Conservation (phyloP, 2,329 filamentous ascomycete genomes). For the Alternaria panax region DNA sequence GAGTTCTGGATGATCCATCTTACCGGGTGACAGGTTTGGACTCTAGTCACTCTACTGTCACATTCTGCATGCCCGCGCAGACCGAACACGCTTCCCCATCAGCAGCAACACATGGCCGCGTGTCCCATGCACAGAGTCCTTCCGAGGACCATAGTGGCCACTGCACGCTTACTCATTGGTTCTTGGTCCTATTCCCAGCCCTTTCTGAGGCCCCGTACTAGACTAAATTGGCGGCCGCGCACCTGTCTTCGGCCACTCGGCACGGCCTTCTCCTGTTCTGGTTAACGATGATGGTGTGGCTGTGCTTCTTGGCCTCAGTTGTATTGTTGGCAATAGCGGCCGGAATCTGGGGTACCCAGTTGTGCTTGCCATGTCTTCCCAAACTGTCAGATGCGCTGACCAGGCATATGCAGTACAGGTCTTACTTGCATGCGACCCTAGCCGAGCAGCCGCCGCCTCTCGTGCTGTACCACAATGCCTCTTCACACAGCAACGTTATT, state of each 20-base stretch:
- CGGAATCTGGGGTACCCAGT: slow-evolving; percentile 16
- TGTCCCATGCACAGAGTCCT: slow-evolving; percentile 14
- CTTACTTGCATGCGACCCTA: slow-evolving; percentile 6
- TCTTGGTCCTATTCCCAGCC: slow-evolving; percentile 23
- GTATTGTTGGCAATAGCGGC: slow-evolving; percentile 9
- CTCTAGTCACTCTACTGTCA: not conserved
- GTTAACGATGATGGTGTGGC: slow-evolving; percentile 31
- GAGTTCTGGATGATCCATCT: slow-evolving; percentile 2
- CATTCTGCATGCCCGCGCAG: not conserved
- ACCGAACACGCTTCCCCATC: not conserved
- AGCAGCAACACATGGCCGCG: not conserved
- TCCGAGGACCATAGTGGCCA: slow-evolving; percentile 17
- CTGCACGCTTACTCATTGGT: slow-evolving; percentile 27
- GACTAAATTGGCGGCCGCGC: slow-evolving; percentile 28
- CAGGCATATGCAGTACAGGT: slow-evolving; percentile 1
- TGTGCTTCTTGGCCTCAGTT: slow-evolving; percentile 28
- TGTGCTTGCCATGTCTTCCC: not conserved
- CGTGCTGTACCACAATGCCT: not conserved
- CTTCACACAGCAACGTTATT: not conserved
- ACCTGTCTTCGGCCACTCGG: slow-evolving; percentile 24
- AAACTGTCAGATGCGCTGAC: slow-evolving; percentile 8
- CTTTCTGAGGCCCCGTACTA: slow-evolving; percentile 23
- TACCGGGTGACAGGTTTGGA: not conserved
- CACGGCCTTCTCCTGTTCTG: slow-evolving; percentile 16
- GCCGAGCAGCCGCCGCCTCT: not conserved